Evolutionary conservation across 2,329 filamentous ascomycete species (phyloP).

Genomic region (Colletotrichum acutatum): DNA sequence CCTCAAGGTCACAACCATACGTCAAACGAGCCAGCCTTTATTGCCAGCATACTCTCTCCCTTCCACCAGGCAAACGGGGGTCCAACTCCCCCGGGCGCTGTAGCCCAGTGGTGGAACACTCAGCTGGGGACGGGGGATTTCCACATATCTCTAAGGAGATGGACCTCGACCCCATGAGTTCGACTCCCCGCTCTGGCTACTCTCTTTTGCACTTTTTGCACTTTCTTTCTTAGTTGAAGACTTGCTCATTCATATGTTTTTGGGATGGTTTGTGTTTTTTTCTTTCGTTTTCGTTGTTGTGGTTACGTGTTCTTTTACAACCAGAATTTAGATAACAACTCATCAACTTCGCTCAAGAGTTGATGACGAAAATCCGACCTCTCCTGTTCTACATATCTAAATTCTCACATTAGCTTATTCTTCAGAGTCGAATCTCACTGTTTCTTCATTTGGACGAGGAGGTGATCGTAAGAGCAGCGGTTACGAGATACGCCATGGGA

Average conservation of each 20-base stretch:
- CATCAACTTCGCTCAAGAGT: no score
- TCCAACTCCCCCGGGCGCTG: not conserved
- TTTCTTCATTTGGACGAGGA: no score
- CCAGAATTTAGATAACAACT: no score
- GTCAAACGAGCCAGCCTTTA: not conserved
- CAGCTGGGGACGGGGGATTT: not conserved
- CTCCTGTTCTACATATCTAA: rapidly evolving
- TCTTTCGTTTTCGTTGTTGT: no score
- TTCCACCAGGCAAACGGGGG: not conserved
- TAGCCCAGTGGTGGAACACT: not conserved
- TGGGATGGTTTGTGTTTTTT: no score
- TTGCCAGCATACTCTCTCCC: not conserved
- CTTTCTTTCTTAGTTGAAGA: not conserved
- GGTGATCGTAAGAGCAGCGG: no score
- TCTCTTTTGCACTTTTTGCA: not conserved
- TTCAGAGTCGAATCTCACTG: no score
- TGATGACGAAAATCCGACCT: no score
- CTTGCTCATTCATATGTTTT: no score
- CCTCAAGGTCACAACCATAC: not conserved
- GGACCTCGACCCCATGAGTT: not conserved
- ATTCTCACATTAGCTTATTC: no score
- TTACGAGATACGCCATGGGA: no score
- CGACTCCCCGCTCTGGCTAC: not conserved
- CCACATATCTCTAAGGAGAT: not conserved
- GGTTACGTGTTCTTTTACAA: no score